Base-by-base conservation (phyloP, 495 filamentous ascomycete species). In the Lasiosphaeriaceae sp. region DNA sequence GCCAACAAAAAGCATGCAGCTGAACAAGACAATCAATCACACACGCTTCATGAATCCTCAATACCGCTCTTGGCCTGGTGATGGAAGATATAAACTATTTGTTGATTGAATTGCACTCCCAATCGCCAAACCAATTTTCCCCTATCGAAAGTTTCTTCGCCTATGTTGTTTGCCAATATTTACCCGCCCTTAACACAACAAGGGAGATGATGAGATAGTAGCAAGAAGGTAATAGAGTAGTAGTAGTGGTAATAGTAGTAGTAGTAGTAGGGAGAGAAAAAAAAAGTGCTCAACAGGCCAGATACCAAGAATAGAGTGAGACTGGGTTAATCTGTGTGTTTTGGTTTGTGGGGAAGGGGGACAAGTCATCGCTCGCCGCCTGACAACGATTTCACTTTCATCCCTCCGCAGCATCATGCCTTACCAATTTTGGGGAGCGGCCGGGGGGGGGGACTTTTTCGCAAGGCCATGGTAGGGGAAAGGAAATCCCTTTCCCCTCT, bases 131-230 rank as follows among this genome's bases (percentile, higher is more conserved):
- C 71, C 4, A 31, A 31, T 31, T 31, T 70, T 69, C 68, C 73
- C 39, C 68, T 74, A 72, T 76, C 67, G 67, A 74, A 74, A 65
- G 21, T 50, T 57, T 60, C 67, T 61, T 70, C 66, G 66, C 70
- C 63, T 65, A 4, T 14, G n/a, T 12, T 66, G 66, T 72, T 70
- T 68, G 66, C 71, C 62, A 69, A 63, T 61, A 67, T 63, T 31
- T 31, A 58, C 61, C 66, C 62, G 61, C 63, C 58, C 58, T 49
- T 51, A 41, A 53, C 39, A 3, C 39, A 43, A 43, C 8, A 43
- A 17, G 39, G 50, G 53, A 65, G 44, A 47, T 55, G 58, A 31
- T 31, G 39, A 43, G 54, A 67, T 48, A 47, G 57, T 60, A 62
- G 61, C 71, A 67, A 74, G 62, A 43, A 43, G 39, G 39, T 37